Base-by-base conservation (phyloP, 345 rosid genomes). In the Turnera subulata region DNA sequence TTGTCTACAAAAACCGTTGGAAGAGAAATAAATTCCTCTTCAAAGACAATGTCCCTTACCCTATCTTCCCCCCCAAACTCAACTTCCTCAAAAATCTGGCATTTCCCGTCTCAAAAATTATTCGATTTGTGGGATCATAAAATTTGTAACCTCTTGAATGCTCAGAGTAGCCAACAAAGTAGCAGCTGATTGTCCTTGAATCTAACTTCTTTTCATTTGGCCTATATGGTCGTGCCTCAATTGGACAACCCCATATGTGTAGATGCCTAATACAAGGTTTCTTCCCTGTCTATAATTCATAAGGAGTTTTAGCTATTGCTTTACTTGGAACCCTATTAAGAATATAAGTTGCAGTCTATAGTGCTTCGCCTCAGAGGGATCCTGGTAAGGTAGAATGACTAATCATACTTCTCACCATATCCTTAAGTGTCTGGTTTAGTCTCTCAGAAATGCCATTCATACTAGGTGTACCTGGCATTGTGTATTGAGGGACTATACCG, bases 81-180 rank as follows among this genome's bases (percentile, higher is more conserved):
- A 50, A 50, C 37, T 24, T 50, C 56, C 43, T 53, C 13, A 53
- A 53, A 18, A 33, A 53, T 5, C 6, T 17, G 1, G 56, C 43
- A 32, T 16, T 53, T 53, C 43, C 14, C 11, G 16, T 53, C 9
- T 53, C 15, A 19, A 53, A 53, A 17, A 33, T 14, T 32, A 42
- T 3, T 16, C 14, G 29, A 0, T 1, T 13, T 10, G 0, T 29
- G 10, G 43, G 56, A 53, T 53, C 16, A 17, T 53, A 53, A 51
- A 51, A 51, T 5, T 51, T 51, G 8, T 25, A 51, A 25, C 55
- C 39, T 18, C 38, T 11, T 51, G 56, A 53, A 1, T 15, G 0
- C 11, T 53, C 22, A n/a, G 16, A 32, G 6, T 50, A 50, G 13
- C 54, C 54, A 24, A 50, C 11, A 24, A 50, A 50, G n/a, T 24